Evolutionary conservation across 306 rosid genomes (phyloP), one percentile per base, ranked within the genome.

Genomic region (Inga laurina): DNA sequence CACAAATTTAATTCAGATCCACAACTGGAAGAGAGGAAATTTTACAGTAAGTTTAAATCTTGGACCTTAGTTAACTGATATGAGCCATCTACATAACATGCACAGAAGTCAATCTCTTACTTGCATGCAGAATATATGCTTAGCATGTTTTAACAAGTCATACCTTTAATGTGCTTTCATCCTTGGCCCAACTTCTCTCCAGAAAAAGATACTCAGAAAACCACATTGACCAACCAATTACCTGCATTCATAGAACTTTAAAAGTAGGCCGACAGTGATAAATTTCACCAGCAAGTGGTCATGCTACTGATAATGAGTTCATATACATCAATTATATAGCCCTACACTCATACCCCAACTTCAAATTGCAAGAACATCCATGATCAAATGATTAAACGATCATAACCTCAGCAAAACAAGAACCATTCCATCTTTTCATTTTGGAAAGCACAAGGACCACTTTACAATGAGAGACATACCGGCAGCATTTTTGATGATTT

Each of bases 101-200:
- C 11, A 22, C 15, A 44, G 10, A 43, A 6, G 12, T 22, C 34
- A 43, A 71, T 72, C 37, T 22, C 75, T n/a, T 24, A 27, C 41
- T 7, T 27, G 16, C 77, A 73, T 48, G 43, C 15, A 73, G 62
- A 46, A 30, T 15, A 48, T 72, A 48, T 48, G 32, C 27, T 18
- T 0, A 7, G 34, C 46, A 48, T 73, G 49, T 73, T 48, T 46
- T 48, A 49, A 51, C 37, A 27, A 73, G 7, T 48, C 61, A 73
- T 73, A 73, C 77, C 65, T 74, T 74, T 74, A 74, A 49, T 49
- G 78, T 74, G 65, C 44, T 74, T 74, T 74, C 78, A 74, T 74
- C 78, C 65, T 51, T 49, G 45, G 78, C 65, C 65, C 78, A 74
- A 30, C 45, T 49, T 74, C 64, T 74, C 65, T 74, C 78, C 64